These are phyloP conservation scores for Diaporthe ampelina DNA, from an alignment of 2,329 filamentous ascomycete species.

Conservation along the genomic window DNA sequence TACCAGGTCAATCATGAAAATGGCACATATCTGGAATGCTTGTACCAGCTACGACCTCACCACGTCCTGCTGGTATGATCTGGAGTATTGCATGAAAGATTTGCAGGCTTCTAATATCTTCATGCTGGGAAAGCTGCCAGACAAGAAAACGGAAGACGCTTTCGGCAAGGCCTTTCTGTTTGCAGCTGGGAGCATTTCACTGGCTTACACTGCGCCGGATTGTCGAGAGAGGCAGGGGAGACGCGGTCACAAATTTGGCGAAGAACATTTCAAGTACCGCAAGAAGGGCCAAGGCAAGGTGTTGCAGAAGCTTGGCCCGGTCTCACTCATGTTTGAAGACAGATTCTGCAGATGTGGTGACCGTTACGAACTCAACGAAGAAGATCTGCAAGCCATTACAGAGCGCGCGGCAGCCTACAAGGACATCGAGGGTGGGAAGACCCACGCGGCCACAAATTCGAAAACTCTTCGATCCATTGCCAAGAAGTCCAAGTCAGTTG, in stretches of 20 bases:
- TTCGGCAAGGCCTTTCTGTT: conserved; percentile 18
- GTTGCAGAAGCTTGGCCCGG: conserved; percentile 22
- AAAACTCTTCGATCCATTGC: not conserved
- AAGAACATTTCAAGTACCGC: not conserved
- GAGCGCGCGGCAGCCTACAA: conserved; percentile 23
- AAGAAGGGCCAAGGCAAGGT: conserved; percentile 6
- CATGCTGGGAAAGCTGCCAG: conserved; percentile 16
- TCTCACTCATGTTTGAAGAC: conserved; percentile 32
- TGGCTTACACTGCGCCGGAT: conserved; percentile 26
- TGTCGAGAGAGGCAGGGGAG: conserved; percentile 15
- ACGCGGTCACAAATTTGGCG: not conserved
- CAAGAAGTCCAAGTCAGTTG: not conserved
- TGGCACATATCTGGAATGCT: conserved; percentile 26
- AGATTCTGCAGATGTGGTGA: conserved; percentile 21
- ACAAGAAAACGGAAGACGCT: not conserved
- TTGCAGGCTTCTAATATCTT: conserved; percentile 19
- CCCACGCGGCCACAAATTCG: not conserved
- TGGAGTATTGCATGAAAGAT: conserved; percentile 9
- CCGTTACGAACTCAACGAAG: conserved; percentile 28
- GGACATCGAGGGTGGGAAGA: not conserved
- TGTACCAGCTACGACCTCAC: not conserved
- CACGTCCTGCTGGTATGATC: conserved; percentile 5
- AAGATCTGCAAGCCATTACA: conserved; percentile 13
- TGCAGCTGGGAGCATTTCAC: conserved; percentile 9
- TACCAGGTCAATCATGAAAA: conserved; percentile 25